Evolutionary conservation across 2,329 filamentous ascomycete species (phyloP).

Genomic region (Stylonectria norvegica): DNA sequence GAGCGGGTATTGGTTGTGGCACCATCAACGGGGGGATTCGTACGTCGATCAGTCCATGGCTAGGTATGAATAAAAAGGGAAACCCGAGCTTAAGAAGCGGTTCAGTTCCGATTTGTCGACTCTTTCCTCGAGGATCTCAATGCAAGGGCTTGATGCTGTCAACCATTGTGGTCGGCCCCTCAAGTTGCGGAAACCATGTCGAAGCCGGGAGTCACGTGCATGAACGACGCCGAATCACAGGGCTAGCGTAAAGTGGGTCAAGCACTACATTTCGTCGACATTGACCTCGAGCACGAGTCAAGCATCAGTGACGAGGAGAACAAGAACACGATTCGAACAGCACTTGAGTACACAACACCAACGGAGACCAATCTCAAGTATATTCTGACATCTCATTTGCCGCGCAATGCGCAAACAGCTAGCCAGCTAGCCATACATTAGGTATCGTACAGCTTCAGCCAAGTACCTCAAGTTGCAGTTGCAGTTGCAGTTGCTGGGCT

Average conservation of each 20-base stretch:
- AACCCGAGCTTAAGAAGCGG: slow-evolving; percentile 12
- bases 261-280: slow-evolving; percentile 9
- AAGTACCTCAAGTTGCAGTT: slow-evolving; percentile 17
- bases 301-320: not conserved
- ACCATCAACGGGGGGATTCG: slow-evolving; percentile 11
- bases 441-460: slow-evolving; percentile 16
- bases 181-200: slow-evolving; percentile 24
- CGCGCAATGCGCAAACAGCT: slow-evolving; percentile 5
- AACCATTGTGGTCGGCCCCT: slow-evolving; percentile 29
- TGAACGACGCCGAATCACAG: slow-evolving; percentile 21
- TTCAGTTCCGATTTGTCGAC: slow-evolving; percentile 18
- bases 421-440: slow-evolving; percentile 9
- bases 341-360: not conserved
- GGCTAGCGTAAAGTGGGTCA: slow-evolving; percentile 17
- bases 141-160: slow-evolving; percentile 24
- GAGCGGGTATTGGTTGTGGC: not conserved
- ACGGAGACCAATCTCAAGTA: too few relatives aligned
- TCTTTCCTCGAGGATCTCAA: slow-evolving; percentile 8
- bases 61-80: too few relatives aligned
- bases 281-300: slow-evolving; percentile 1
- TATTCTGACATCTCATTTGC: too few relatives aligned
- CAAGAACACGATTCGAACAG: not conserved
- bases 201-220: slow-evolving; percentile 23
- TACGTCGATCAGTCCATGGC: slow-evolving; percentile 17
- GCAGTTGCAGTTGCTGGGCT: too few relatives aligned